phyloP scores from a whole-genome alignment of 805 yeast species.

The Phaffomyces antillensis region DNA sequence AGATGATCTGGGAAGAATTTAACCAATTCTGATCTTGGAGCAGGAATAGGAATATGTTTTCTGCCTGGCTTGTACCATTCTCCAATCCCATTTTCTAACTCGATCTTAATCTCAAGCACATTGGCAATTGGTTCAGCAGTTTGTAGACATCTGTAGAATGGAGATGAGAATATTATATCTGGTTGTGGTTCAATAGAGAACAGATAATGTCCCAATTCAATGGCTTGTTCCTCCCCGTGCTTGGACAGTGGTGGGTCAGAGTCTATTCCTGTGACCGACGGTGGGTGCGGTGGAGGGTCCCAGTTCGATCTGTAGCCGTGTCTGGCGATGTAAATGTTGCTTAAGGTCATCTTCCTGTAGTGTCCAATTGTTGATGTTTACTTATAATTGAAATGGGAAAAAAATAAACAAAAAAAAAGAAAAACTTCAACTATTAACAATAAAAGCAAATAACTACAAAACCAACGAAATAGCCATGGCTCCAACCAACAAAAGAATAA shows the following conservation, averaged over 20 bases:
- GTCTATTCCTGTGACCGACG: conserved; percentile 82
- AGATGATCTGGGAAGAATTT: conserved; percentile 33
- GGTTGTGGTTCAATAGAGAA: conserved; percentile 50
- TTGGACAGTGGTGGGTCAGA: conserved; percentile 85
- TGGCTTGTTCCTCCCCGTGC: conserved; percentile 85
- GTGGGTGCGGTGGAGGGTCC: conserved; percentile 65
- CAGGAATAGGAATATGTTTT: conserved; percentile 64
- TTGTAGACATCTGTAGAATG: conserved; percentile 85
- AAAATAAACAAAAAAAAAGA: neutral
- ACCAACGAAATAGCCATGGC: conserved; percentile 4
- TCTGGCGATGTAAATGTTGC: conserved; percentile 63
- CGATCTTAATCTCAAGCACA: conserved; percentile 48
- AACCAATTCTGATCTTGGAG: conserved; percentile 16
- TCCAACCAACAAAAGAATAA: conserved; percentile 14
- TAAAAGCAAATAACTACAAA: neutral
- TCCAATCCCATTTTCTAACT: conserved; percentile 77
- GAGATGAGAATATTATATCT: conserved; percentile 67
- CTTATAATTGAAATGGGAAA: too few species aligned
- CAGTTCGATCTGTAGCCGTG: conserved; percentile 92
- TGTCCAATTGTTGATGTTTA: neutral
- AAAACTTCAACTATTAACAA: neutral
- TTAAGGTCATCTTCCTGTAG: conserved; percentile 33
- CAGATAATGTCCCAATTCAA: conserved; percentile 62
- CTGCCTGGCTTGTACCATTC: conserved; percentile 85
- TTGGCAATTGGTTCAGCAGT: conserved; percentile 69